Base-by-base conservation (phyloP, 2,329 filamentous ascomycete species). In the Amphichorda felina region DNA sequence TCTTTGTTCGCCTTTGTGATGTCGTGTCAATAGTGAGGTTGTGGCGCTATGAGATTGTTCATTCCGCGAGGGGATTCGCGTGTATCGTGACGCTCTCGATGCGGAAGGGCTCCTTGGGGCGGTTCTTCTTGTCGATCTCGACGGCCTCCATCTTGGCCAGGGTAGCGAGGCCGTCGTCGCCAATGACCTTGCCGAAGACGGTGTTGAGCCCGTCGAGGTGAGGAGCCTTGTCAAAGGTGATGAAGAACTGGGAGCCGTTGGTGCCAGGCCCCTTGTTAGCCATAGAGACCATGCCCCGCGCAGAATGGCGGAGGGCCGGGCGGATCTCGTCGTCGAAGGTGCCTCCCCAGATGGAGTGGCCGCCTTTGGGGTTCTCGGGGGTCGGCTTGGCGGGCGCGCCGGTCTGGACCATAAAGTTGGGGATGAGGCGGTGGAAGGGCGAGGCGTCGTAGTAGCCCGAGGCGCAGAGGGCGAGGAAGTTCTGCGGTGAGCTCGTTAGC, bases 131-230 rank as follows among this genome's bases (percentile, higher is more conserved):
- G 56, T 91, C 85, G 33, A 88, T 74, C 42, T 77, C 72, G 15
- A 84, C 56, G 16, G 60, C 68, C 63, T 91, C 84, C 49, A 91
- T 68, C 54, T 73, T 77, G 37, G 77, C 73, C 46, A 91, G 57
- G 5, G 80, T 82, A 25, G 65, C 72, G 33, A 77, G 48, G 38
- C 72, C 69, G 30, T 77, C 75, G 45, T 80, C 77, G 26, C 72
- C 77, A 38, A 80, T 65, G 24, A 89, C 65, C 54, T 79, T 78
- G 9, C 83, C 84, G 58, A 93, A 89, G 2, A 89, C 79, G 0
- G 84, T 88, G 52, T 91, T 91, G 53, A 85, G 72, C 4, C 83
- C 84, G 54, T 91, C 85, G 29, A 93, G 63, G 59, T 91, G 85
- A 26, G 82, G 73, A 18, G 84, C 82, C 44, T 82, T 76, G 40